Evolutionary conservation across 2,329 filamentous ascomycete species (phyloP), one percentile per base, ranked within the genome.

Genomic region (Ophiosphaerella herpotricha): DNA sequence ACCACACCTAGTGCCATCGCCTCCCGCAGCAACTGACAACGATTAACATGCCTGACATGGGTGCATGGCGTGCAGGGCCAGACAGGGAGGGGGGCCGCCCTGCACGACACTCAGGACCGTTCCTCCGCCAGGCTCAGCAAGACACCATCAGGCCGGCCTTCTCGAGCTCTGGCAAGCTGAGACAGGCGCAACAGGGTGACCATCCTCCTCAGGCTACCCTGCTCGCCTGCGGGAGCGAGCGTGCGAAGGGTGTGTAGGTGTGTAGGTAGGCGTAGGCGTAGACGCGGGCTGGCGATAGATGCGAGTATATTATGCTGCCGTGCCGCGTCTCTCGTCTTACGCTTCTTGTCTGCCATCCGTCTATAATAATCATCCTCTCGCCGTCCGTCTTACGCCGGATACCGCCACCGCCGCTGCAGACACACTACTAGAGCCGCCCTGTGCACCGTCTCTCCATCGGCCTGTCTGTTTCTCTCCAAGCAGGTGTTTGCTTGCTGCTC

Each of bases 131-230:
- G 26, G 26, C 11, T 29, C 11, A 11, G 11, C 26, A 29, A 11
- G 26, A 29, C 26, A 29, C 26, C 26, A 29, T 29, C 26, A 29
- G 26, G 26, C 26, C 26, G 11, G 18, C 18, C 18, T 21, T 21
- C 18, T 21, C 18, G 18, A 21, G 18, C 4, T 50, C 47, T 50
- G 48, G 52, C 38, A 54, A 13, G 43, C 55, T 60, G 57, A 60
- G 57, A 60, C 57, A 54, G 46, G 50, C 36, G 40, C 51, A 32
- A 53, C 48, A 60, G 50, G 54, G 57, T 70, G 67, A 70, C 66
- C 67, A 56, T 56, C 66, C 67, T 55, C 55, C 47, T 55, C 55
- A 60, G 63, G 62, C 67, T 59, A 59, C 61, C 60, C 58, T 63
- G 61, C 39, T 37, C 57, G 54, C 54, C 39, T 51, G 43, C 52